Conservation (phyloP, 768 basidiomycete genomes). For the Lactarius hengduanensis region DNA sequence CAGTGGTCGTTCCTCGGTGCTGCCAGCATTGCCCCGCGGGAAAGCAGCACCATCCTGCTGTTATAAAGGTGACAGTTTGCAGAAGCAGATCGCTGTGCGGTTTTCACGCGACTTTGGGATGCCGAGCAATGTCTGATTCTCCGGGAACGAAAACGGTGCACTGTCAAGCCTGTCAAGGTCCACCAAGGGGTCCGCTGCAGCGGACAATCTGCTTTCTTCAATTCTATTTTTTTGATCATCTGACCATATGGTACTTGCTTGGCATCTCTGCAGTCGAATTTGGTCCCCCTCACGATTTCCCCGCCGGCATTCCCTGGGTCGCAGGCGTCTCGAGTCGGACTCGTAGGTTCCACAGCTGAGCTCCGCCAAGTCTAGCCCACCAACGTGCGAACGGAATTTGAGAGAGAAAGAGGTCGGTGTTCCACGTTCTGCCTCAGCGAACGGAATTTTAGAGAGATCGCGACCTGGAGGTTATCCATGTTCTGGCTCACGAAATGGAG, state of each 20-base stretch:
- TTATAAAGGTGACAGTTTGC: not conserved
- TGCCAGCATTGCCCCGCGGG: not conserved
- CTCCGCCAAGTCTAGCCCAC: not conserved
- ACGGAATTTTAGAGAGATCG: no score
- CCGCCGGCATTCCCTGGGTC: conserved; percentile 60
- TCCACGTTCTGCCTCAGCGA: not conserved
- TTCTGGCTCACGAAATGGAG: conserved; percentile 52
- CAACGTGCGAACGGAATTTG: not conserved
- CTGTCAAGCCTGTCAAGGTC: not conserved
- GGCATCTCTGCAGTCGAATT: conserved; percentile 34
- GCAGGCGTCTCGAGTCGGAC: conserved; percentile 43
- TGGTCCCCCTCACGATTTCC: conserved; percentile 62
- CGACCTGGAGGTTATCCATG: no score
- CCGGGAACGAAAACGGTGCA: conserved; percentile 2
- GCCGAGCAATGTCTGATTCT: conserved; percentile 1
- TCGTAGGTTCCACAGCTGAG: conserved; percentile 36
- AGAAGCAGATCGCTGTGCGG: no score
- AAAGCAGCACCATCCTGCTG: not conserved
- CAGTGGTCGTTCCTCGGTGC: not conserved
- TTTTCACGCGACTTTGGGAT: not conserved
- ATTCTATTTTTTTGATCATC: not conserved
- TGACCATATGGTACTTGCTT: not conserved
- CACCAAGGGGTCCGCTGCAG: no score
- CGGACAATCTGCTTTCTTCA: not conserved
- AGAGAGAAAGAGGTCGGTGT: not conserved